These are phyloP conservation scores for Thermothelomyces thermophilus DNA, from an alignment of 2,329 filamentous ascomycete species.

Conservation along the genomic window DNA sequence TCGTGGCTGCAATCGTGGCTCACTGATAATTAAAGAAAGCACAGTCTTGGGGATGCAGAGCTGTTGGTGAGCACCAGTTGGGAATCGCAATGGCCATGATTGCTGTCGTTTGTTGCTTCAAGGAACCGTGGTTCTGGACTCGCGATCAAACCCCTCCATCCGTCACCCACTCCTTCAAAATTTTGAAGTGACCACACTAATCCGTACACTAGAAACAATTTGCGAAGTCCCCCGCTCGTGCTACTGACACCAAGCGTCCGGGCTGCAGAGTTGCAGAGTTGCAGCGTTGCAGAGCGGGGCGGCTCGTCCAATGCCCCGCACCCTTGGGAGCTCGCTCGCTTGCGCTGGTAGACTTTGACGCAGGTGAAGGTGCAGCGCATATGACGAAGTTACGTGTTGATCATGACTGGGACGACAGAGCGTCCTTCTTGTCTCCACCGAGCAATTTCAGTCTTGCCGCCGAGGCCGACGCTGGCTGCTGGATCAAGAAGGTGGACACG, in stretches of 20 bases:
- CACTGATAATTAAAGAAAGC: no score
- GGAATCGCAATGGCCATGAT: no score
- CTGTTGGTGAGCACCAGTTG: no score
- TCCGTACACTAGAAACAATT: background rate
- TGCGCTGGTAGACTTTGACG: background rate
- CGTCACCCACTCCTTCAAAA: no score
- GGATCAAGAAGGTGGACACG: slow-evolving; percentile 9
- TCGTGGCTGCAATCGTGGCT: background rate
- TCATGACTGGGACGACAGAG: slow-evolving; percentile 17
- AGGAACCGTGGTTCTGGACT: no score
- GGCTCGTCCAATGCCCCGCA: slow-evolving; percentile 11
- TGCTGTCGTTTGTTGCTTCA: no score
- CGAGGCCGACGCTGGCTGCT: background rate
- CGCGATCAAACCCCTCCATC: no score
- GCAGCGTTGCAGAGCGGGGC: slow-evolving; percentile 6
- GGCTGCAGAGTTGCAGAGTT: slow-evolving; percentile 1
- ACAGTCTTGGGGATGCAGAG: no score
- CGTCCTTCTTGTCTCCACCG: slow-evolving; percentile 15
- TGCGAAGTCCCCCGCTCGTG: background rate
- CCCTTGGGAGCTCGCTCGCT: slow-evolving; percentile 8
- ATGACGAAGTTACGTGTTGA: slow-evolving; percentile 24
- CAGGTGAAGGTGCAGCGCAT: slow-evolving; percentile 10
- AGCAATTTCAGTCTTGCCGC: slow-evolving; percentile 6
- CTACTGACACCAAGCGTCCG: background rate
- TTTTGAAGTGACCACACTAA: no score